A percentile compares a stretch with the other conserved stretches of the same genome.
phyloP scores from a whole-genome alignment of 2,329 filamentous ascomycete genomes.

The Cladophialophora bantiana region DNA sequence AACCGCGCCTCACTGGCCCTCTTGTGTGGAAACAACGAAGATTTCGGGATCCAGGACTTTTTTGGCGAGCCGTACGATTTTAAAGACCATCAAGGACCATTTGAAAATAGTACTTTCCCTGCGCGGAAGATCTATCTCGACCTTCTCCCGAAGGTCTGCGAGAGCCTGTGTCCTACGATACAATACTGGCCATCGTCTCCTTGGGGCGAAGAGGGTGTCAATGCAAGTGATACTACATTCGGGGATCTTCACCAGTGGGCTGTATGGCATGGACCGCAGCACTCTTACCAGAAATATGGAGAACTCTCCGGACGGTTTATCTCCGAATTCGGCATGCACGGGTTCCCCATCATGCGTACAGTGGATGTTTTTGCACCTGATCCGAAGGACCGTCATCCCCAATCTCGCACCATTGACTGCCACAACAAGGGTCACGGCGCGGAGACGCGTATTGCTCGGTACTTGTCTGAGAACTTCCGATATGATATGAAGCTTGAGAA shows the following conservation, averaged over 20 bases:
- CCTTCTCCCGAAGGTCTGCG: constrained; percentile 75
- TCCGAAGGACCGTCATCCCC: constrained; percentile 77
- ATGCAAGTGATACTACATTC: constrained; percentile 74
- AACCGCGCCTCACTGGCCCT: constrained; percentile 89
- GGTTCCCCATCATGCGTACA: constrained; percentile 82
- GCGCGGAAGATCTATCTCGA: constrained; percentile 95
- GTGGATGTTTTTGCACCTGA: constrained; percentile 74
- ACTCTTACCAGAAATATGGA: constrained; percentile 89
- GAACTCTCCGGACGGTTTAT: constrained; percentile 87
- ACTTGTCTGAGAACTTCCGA: constrained; percentile 83
- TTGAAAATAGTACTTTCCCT: constrained; percentile 88
- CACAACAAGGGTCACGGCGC: constrained; percentile 95
- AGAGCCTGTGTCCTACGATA: constrained; percentile 68
- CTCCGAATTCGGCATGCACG: constrained; percentile 94
- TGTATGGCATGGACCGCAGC: constrained; percentile 60
- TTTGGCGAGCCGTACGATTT: constrained; percentile 76
- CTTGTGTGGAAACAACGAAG: constrained; percentile 93
- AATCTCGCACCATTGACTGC: constrained; percentile 86
- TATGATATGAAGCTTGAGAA: constrained; percentile 65
- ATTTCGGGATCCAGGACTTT: constrained; percentile 84
- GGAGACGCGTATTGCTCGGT: constrained; percentile 82
- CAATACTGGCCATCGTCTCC: constrained; percentile 83
- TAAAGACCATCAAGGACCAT: constrained; percentile 82
- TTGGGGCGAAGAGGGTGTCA: constrained; percentile 82
- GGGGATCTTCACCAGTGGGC: constrained; percentile 97